Conservation (phyloP, 192 early-diverging fungal species). For the Dispira simplex region DNA sequence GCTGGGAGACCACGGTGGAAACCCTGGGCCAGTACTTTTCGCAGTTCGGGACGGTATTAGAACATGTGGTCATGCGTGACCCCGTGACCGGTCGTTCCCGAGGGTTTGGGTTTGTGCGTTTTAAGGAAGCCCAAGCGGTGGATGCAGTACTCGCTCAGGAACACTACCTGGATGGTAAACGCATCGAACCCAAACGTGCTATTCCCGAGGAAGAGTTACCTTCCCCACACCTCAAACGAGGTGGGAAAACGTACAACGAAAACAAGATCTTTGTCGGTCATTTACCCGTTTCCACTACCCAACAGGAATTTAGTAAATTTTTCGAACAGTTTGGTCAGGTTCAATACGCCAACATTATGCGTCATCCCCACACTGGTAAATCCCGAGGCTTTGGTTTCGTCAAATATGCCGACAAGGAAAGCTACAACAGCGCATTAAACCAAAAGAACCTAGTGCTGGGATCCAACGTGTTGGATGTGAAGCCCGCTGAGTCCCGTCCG, state of each 20-base stretch:
- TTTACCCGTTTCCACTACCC: constrained; percentile 63
- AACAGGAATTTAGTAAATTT: constrained; percentile 70
- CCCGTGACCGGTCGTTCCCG: constrained; percentile 73
- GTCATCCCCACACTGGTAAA: constrained; percentile 65
- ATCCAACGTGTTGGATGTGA: too few species aligned
- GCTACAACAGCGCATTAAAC: constrained; percentile 30
- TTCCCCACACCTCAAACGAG: constrained; percentile 7
- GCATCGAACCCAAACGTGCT: constrained; percentile 30
- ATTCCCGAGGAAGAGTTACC: constrained; percentile 23
- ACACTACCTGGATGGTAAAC: constrained; percentile 53
- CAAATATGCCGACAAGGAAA: constrained; percentile 65
- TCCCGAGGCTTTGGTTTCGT: constrained; percentile 88
- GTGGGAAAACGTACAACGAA: background rate
- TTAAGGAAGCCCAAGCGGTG: constrained; percentile 56
- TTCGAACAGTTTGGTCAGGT: constrained; percentile 76
- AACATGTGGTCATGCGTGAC: constrained; percentile 77
- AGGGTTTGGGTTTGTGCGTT: constrained; percentile 92
- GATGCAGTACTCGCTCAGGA: constrained; percentile 60
- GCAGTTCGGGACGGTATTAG: constrained; percentile 69
- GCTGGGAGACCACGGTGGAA: constrained; percentile 71
- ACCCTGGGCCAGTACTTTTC: constrained; percentile 73
- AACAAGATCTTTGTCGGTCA: constrained; percentile 88
- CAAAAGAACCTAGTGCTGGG: too few species aligned
- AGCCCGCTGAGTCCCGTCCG: too few species aligned
- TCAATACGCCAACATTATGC: constrained; percentile 73